phyloP scores from a whole-genome alignment of 2,329 filamentous ascomycete species.

The Hypoxylon sp. region DNA sequence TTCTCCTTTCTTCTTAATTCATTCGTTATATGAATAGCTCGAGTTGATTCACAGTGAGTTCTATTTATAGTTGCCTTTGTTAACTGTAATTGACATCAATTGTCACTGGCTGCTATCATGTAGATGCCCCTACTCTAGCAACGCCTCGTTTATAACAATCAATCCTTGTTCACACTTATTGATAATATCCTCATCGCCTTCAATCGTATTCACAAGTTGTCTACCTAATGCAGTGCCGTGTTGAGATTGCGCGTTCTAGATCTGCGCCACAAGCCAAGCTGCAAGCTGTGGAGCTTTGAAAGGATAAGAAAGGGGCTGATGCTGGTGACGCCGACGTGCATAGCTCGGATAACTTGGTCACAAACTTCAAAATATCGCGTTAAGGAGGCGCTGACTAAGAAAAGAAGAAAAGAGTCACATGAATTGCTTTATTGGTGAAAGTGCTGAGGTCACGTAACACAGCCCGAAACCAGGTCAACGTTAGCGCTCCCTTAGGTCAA shows the following conservation, averaged over 20 bases:
- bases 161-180: neutral
- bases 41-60: neutral
- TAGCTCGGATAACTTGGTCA: conserved; percentile 1
- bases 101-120: too few species aligned
- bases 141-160: too few species aligned
- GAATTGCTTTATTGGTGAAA: conserved; percentile 9
- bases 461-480: conserved; percentile 27
- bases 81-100: too few species aligned
- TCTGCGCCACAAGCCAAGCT: conserved; percentile 13
- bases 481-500: conserved; percentile 8
- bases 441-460: conserved; percentile 14
- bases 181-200: neutral
- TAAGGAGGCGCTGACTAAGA: conserved; percentile 16
- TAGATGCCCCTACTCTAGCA: too few species aligned
- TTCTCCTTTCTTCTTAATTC: neutral
- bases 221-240: conserved; percentile 1
- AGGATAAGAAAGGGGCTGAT: conserved; percentile 11
- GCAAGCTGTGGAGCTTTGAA: conserved; percentile 10
- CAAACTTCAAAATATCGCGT: neutral
- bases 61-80: neutral
- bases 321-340: conserved; percentile 11
- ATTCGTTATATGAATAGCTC: neutral
- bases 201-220: conserved; percentile 1
- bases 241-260: conserved; percentile 18
- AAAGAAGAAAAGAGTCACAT: conserved; percentile 12